A percentile compares a stretch with the other conserved stretches of the same genome.
Evolutionary conservation across 2,329 filamentous ascomycete genomes (phyloP).

Genomic region (Venturia nashicola): DNA sequence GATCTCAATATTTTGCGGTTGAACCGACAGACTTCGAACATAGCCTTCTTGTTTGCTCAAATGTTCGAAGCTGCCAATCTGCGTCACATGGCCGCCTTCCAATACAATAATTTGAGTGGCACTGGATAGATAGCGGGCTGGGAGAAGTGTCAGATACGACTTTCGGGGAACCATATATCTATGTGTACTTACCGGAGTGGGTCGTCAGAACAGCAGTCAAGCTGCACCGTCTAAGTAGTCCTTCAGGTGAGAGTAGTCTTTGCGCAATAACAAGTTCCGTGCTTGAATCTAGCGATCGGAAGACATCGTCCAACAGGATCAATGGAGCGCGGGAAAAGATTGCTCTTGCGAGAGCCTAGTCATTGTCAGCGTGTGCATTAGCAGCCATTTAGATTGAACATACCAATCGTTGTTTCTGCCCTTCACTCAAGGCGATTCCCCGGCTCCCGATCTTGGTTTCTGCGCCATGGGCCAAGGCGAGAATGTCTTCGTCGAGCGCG

Average conservation of each 20-base stretch:
- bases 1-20: not conserved
- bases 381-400: not conserved
- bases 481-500: not conserved
- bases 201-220: constrained; percentile 11
- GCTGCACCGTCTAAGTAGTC: not conserved
- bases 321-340: not conserved
- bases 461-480: not conserved
- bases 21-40: not conserved
- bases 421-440: not conserved
- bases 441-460: not conserved
- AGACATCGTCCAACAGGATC: not conserved
- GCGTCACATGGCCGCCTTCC: not conserved
- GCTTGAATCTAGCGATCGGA: constrained; percentile 2
- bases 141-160: not conserved
- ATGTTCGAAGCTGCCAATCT: not conserved
- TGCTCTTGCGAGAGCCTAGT: not conserved
- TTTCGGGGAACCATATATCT: not conserved
- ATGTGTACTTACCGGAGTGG: constrained; percentile 4
- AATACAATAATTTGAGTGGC: not conserved
- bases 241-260: constrained; percentile 1
- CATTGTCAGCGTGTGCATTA: not conserved
- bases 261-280: constrained; percentile 5
- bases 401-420: constrained; percentile 4
- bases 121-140: not conserved
- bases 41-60: not conserved